Conservation (phyloP, 2,329 filamentous ascomycete species). For the Parafenestella ontariensis region DNA sequence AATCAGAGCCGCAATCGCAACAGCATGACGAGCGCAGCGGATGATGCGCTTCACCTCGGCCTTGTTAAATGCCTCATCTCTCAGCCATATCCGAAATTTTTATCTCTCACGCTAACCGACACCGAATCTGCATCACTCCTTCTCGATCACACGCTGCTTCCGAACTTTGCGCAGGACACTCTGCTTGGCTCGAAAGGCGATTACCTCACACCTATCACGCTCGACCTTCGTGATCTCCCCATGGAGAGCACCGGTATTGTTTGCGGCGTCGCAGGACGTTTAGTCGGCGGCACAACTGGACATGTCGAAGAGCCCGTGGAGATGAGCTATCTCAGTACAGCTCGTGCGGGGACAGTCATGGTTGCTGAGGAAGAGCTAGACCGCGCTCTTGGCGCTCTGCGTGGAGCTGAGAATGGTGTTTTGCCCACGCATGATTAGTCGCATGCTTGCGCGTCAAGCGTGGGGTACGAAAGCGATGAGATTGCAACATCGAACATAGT, state of each 20-base stretch:
- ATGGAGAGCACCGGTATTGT: slow-evolving; percentile 93
- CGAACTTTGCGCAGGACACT: slow-evolving; percentile 64
- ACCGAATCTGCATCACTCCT: slow-evolving; percentile 77
- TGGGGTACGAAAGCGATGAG: not conserved
- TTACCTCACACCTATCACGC: slow-evolving; percentile 81
- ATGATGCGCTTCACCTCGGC: slow-evolving; percentile 55
- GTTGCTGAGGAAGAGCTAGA: slow-evolving; percentile 75
- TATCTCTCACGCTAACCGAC: slow-evolving; percentile 75
- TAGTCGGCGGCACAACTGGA: slow-evolving; percentile 72
- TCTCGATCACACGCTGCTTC: slow-evolving; percentile 71
- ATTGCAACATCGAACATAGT: not conserved
- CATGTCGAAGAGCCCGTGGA: slow-evolving; percentile 63
- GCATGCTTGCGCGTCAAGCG: not conserved
- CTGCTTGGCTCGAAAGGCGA: slow-evolving; percentile 78
- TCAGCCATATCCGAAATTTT: slow-evolving; percentile 67
- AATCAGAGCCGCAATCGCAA: slow-evolving; percentile 33
- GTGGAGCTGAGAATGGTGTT: slow-evolving; percentile 44
- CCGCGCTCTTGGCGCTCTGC: slow-evolving; percentile 76
- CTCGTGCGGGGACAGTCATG: slow-evolving; percentile 87
- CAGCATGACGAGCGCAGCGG: slow-evolving; percentile 44
- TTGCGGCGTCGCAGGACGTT: slow-evolving; percentile 84
- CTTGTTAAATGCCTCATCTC: slow-evolving; percentile 58
- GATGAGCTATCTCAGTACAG: slow-evolving; percentile 90
- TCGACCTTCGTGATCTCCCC: slow-evolving; percentile 81
- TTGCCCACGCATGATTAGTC: slow-evolving; percentile 22